Percentiles rank a stretch among this genome's conserved stretches.
Conservation (phyloP, 805 yeast species). For the Hanseniaspora taiwanica region DNA sequence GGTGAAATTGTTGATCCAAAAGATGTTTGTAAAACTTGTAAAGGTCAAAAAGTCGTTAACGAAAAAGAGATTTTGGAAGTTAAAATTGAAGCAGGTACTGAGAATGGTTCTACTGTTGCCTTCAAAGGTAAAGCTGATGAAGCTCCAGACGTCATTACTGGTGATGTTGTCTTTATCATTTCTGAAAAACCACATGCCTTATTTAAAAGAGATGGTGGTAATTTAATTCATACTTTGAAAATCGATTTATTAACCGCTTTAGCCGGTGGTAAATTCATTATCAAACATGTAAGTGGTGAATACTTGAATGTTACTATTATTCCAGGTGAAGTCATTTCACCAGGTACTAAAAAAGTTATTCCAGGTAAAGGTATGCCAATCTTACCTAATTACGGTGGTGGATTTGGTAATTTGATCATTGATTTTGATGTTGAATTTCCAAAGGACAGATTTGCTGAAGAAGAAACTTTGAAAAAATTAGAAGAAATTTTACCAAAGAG, state of each 20-base stretch:
- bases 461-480: conserved; percentile 58
- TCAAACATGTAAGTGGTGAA: conserved; percentile 87
- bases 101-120: conserved; percentile 77
- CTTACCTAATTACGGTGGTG: conserved; percentile 55
- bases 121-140: conserved; percentile 97
- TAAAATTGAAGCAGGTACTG: conserved; percentile 94
- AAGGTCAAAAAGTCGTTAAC: conserved; percentile 72
- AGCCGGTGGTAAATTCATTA: conserved; percentile 86
- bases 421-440: conserved; percentile 91
- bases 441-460: conserved; percentile 51
- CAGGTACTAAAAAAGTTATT: conserved; percentile 68
- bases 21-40: conserved; percentile 79
- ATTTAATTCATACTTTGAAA: conserved; percentile 72
- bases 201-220: conserved; percentile 83
- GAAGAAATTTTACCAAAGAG: conserved; percentile 75
- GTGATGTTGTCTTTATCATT: conserved; percentile 87
- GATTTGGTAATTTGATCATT: conserved; percentile 74
- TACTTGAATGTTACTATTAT: conserved; percentile 68
- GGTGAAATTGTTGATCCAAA: conserved; percentile 81
- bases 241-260: conserved; percentile 87
- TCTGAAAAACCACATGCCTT: conserved; percentile 78
- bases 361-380: conserved; percentile 97
- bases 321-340: conserved; percentile 89
- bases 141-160: conserved; percentile 87
- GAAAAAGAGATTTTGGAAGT: conserved; percentile 93